Evolutionary conservation across 352 stramenopile genomes (phyloP).

Genomic region (Phytophthora pistaciae): DNA sequence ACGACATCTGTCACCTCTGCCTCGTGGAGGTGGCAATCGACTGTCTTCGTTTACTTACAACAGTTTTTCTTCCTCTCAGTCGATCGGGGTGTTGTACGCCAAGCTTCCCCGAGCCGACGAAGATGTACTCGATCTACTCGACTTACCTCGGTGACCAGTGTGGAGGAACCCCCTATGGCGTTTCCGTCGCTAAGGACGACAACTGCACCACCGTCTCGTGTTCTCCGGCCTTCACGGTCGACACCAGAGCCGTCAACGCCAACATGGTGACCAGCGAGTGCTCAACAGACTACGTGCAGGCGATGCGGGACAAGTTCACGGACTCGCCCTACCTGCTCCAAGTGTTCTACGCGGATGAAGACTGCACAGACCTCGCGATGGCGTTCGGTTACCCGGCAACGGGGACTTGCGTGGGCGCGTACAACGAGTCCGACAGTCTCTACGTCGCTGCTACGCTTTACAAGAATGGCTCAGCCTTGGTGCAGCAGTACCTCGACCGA

Average conservation of each 20-base stretch:
- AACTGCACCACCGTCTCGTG: slow-evolving; percentile 14
- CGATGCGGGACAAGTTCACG: slow-evolving; percentile 17
- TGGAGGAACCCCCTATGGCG: slow-evolving; percentile 10
- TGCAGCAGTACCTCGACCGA: slow-evolving; percentile 7
- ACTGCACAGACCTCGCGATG: slow-evolving; percentile 6
- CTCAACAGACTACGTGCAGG: slow-evolving; percentile 12
- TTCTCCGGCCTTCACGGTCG: not conserved
- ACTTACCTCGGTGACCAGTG: slow-evolving; percentile 23
- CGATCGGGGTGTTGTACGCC: too few species aligned
- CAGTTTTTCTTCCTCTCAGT: not conserved
- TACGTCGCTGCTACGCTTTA: slow-evolving; percentile 18
- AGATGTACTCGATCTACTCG: slow-evolving; percentile 13
- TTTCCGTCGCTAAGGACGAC: not conserved
- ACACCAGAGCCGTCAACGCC: slow-evolving; percentile 1
- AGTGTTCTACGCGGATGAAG: slow-evolving; percentile 4
- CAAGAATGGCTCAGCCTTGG: slow-evolving; percentile 15
- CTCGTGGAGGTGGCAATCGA: not conserved
- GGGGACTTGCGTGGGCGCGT: slow-evolving; percentile 16
- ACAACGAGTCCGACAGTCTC: slow-evolving; percentile 20
- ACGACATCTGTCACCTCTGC: not conserved
- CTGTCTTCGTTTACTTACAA: not conserved
- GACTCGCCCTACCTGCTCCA: slow-evolving; percentile 19
- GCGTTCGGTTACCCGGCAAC: slow-evolving; percentile 14
- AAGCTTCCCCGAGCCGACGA: too few species aligned
- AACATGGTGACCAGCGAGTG: slow-evolving; percentile 17